phyloP scores from a whole-genome alignment of 2,329 filamentous ascomycete genomes.

The Verticillium zaregamsianum region DNA sequence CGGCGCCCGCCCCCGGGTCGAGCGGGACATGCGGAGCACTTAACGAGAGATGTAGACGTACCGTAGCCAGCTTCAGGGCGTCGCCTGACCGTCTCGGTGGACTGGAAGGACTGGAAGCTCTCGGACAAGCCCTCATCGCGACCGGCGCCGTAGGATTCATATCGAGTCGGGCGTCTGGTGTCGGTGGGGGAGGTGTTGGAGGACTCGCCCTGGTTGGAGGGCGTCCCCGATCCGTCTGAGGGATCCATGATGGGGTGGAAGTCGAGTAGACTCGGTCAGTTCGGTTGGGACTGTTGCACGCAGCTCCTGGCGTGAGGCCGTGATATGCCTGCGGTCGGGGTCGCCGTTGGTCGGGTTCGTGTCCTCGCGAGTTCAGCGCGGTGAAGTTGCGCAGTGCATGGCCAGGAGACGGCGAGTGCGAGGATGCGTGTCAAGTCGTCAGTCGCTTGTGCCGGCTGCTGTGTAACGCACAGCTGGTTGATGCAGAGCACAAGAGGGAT shows the following conservation, averaged over 20 bases:
- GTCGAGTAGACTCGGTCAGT: neutral
- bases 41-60: slow-evolving; percentile 30
- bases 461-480: neutral
- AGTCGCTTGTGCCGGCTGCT: neutral
- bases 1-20: neutral
- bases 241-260: neutral
- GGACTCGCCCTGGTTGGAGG: neutral
- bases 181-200: slow-evolving; percentile 28
- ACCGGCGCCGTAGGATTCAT: slow-evolving; percentile 26
- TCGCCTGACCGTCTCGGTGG: slow-evolving; percentile 56
- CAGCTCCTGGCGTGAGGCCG: neutral
- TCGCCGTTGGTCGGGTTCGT: neutral
- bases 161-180: slow-evolving; percentile 35
- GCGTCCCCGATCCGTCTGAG: neutral
- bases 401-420: neutral
- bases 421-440: neutral
- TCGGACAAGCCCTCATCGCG: slow-evolving; percentile 45
- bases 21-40: neutral
- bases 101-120: slow-evolving; percentile 55
- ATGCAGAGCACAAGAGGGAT: neutral
- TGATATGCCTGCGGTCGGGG: neutral
- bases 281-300: neutral
- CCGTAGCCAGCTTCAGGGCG: slow-evolving; percentile 53
- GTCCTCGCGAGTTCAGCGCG: neutral
- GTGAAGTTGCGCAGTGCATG: neutral